Conservation (phyloP, 495 filamentous ascomycete genomes). For the Aspergillus hancockii region DNA sequence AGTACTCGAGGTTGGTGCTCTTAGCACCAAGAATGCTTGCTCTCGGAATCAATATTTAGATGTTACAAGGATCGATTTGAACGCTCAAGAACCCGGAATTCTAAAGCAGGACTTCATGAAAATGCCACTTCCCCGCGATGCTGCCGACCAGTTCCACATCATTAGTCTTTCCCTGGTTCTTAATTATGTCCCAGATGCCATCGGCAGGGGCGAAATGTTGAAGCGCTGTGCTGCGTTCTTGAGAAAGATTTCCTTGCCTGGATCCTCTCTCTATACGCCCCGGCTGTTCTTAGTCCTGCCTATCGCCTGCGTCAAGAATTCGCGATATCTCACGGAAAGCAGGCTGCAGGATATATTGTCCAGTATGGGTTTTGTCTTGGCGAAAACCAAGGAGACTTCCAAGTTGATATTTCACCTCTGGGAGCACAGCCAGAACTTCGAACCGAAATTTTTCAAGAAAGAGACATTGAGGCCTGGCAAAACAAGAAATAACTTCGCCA, state of each 20-base stretch:
- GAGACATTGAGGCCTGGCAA: slow-evolving; percentile 71
- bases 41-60: slow-evolving; percentile 68
- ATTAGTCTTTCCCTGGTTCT: slow-evolving; percentile 93
- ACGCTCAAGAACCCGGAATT: slow-evolving; percentile 80
- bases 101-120: slow-evolving; percentile 93
- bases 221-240: slow-evolving; percentile 59
- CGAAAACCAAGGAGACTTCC: slow-evolving; percentile 67
- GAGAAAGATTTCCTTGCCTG: slow-evolving; percentile 57
- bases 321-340: slow-evolving; percentile 82
- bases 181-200: slow-evolving; percentile 83
- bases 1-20: slow-evolving; percentile 86
- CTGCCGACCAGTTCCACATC: slow-evolving; percentile 74
- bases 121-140: slow-evolving; percentile 65
- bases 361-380: slow-evolving; percentile 68
- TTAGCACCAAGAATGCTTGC: slow-evolving; percentile 83
- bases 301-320: slow-evolving; percentile 85
- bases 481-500: slow-evolving; percentile 84
- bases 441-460: slow-evolving; percentile 59
- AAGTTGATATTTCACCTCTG: slow-evolving; percentile 92
- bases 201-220: slow-evolving; percentile 84
- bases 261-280: slow-evolving; percentile 52
- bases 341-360: slow-evolving; percentile 72
- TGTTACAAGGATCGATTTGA: slow-evolving; percentile 85
- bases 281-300: slow-evolving; percentile 89
- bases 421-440: slow-evolving; percentile 44